Evolutionary conservation across 208 protist species (phyloP).

Genomic region (Histomonas meleagridis): DNA sequence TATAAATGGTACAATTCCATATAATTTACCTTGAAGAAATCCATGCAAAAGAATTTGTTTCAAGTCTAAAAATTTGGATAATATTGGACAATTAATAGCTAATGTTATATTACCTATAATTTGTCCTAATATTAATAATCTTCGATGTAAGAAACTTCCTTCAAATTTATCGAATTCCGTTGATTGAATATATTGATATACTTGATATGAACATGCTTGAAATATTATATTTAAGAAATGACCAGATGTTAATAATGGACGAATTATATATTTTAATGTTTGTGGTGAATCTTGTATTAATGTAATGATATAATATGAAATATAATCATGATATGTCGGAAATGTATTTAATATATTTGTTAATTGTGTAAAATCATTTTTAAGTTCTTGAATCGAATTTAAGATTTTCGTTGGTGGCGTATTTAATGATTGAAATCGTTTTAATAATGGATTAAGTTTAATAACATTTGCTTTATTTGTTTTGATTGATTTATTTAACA

Average conservation of each 20-base stretch:
- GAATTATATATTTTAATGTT: no score
- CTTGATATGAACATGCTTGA: neutral
- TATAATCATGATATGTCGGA: neutral
- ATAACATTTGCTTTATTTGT: neutral
- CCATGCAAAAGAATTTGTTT: neutral
- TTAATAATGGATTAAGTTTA: neutral
- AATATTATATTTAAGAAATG: neutral
- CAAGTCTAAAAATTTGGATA: neutral
- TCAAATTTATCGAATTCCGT: neutral
- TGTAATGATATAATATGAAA: neutral
- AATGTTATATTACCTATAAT: neutral
- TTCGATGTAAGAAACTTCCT: neutral
- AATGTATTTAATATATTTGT: neutral
- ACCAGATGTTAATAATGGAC: no score
- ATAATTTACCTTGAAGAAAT: neutral
- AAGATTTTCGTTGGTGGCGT: neutral
- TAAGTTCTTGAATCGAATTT: neutral
- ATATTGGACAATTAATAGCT: neutral
- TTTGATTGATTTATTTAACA: neutral
- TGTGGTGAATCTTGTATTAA: neutral
- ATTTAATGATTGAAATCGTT: neutral
- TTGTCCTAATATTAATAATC: neutral
- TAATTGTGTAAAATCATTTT: neutral
- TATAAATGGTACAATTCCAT: conserved; percentile 23
- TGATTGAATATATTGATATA: neutral